Evolutionary conservation across 768 basidiomycete genomes (phyloP).

Genomic region (Psilocybe subaeruginosa): DNA sequence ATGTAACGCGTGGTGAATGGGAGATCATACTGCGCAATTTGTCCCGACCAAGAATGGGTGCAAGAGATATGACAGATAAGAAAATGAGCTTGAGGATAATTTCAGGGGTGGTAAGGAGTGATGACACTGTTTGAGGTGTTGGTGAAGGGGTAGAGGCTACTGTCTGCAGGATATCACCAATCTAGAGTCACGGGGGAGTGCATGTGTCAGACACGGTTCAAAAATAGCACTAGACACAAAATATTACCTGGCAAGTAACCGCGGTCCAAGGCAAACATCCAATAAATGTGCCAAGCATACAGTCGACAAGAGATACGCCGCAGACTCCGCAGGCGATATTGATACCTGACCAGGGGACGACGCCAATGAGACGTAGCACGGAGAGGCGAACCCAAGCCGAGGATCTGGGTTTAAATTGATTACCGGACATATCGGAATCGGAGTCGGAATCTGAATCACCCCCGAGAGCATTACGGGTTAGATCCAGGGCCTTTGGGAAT

Average conservation of each 20-base stretch:
- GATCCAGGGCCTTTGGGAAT: slow-evolving; percentile 83
- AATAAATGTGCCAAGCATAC: slow-evolving; percentile 81
- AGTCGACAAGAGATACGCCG: slow-evolving; percentile 75
- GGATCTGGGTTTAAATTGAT: slow-evolving; percentile 34
- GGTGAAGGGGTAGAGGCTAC: slow-evolving; percentile 75
- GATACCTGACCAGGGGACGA: slow-evolving; percentile 97
- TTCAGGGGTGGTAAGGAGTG: slow-evolving; percentile 80
- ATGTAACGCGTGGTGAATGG: slow-evolving; percentile 23
- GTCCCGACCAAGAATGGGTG: slow-evolving; percentile 82
- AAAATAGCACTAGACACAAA: slow-evolving; percentile 18
- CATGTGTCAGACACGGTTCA: slow-evolving; percentile 18
- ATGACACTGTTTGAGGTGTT: slow-evolving; percentile 78
- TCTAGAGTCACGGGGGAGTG: slow-evolving; percentile 42
- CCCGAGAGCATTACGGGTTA: slow-evolving; percentile 83
- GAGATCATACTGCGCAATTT: slow-evolving; percentile 61
- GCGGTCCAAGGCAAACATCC: slow-evolving; percentile 89
- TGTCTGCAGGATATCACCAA: slow-evolving; percentile 87
- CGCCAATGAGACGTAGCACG: slow-evolving; percentile 85
- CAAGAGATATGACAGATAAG: slow-evolving; percentile 81
- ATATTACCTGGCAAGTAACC: slow-evolving; percentile 80
- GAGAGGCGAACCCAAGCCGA: slow-evolving; percentile 85
- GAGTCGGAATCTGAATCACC: slow-evolving; percentile 55
- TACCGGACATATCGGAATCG: slow-evolving; percentile 39
- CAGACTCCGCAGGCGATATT: slow-evolving; percentile 96
- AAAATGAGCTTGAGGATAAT: slow-evolving; percentile 84